Base-by-base conservation (phyloP, 2,329 filamentous ascomycete species). In the Albifimbria verrucaria region DNA sequence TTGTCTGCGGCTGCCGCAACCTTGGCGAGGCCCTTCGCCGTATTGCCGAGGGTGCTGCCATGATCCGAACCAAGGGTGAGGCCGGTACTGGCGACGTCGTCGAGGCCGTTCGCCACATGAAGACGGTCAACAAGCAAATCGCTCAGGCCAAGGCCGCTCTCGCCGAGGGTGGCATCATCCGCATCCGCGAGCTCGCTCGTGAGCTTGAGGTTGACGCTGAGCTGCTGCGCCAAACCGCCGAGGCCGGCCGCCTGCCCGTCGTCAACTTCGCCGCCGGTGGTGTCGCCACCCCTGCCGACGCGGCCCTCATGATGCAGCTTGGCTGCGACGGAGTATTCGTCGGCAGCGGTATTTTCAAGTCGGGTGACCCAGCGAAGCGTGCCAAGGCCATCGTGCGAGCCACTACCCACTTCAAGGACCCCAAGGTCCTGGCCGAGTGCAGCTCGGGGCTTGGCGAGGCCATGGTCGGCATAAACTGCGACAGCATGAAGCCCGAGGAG, bases 231-330 rank as follows among this genome's bases (percentile, higher is more conserved):
- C 86, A 96, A 79, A 93, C 90, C 1, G 93, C 92, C 1, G 85
- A 92, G 77, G 80, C 95, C 59, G 92, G 92, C 43, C 82, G 94
- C 49, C 78, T 99, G 51, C 94, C 94, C 2, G 93, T 97, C 1
- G 94, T 99, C 59, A 97, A 97, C 80, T 97, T 99, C 64, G 94
- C 94, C 1, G 94, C 94, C 3, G 94, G 94, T n/a, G 94, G 94
- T 53, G 89, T 99, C n/a, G 94, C 94, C n/a, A 99, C 94, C 1
- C 94, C 94, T 0, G 94, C 94, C 0, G 94, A 99, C 73, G 94
- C 94, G 1, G 94, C 94, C 2, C 79, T 99, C 55, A 76, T 99
- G 93, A 99, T 99, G 94, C 93, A 97, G 80, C 79, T 99, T 59
- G 94, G 94, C 55, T 97, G 94, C 68, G 94, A 99, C 67, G 94